These are phyloP conservation scores for Lenzites betulinus DNA, from an alignment of 768 basidiomycete species.

Conservation along the genomic window DNA sequence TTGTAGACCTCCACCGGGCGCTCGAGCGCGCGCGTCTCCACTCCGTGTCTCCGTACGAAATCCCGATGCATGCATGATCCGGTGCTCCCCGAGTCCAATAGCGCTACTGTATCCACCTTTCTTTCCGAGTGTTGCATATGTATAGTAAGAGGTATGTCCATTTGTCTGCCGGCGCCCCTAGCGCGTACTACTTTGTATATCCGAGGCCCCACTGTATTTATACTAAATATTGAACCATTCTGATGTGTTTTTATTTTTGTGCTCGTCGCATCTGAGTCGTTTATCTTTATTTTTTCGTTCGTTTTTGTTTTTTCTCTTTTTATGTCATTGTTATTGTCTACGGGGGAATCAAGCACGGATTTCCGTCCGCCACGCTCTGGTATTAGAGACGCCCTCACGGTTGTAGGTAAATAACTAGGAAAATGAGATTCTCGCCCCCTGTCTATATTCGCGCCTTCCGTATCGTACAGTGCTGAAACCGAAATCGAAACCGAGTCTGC, in stretches of 20 bases:
- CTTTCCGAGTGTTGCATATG: not conserved
- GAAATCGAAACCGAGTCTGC: too few relatives aligned
- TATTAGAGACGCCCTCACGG: too few relatives aligned
- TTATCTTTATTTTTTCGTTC: not conserved
- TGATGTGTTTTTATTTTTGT: conserved; percentile 5
- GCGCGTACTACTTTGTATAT: conserved; percentile 15
- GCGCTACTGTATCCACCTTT: conserved; percentile 7
- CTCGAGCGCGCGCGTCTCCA: not conserved
- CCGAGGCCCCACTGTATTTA: not conserved
- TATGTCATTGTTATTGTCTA: not conserved
- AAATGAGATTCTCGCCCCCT: too few relatives aligned
- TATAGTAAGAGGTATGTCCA: conserved; percentile 17
- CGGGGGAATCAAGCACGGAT: not conserved
- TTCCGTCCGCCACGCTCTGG: too few relatives aligned
- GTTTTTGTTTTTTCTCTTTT: too few relatives aligned
- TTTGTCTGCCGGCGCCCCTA: not conserved
- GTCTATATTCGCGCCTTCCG: too few relatives aligned
- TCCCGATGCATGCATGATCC: conserved; percentile 25
- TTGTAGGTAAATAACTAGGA: too few relatives aligned
- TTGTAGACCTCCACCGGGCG: conserved; percentile 17
- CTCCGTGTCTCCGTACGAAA: conserved; percentile 5
- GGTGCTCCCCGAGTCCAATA: conserved; percentile 29
- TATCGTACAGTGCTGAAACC: too few relatives aligned
- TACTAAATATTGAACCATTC: too few relatives aligned
- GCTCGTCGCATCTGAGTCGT: conserved; percentile 2